Percentiles rank a stretch among this genome's conserved stretches.
These are phyloP conservation scores for Dovyalis caffra DNA, from an alignment of 345 rosid species.

Conservation along the genomic window DNA sequence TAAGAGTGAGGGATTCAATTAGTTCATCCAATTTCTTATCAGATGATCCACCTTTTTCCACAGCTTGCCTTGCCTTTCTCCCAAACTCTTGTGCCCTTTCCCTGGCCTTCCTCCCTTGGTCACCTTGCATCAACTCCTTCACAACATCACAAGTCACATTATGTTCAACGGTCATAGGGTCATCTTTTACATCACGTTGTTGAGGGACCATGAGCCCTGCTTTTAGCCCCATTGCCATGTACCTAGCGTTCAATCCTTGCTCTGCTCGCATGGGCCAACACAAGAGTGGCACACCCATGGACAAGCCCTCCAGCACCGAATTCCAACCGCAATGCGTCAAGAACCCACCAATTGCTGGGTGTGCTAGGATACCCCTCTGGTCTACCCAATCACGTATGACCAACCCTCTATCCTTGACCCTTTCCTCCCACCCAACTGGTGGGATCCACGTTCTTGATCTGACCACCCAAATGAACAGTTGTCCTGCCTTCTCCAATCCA, in stretches of 20 bases:
- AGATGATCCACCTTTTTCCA: slow-evolving; percentile 26
- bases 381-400: slow-evolving; percentile 14
- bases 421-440: slow-evolving; percentile 14
- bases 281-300: slow-evolving; percentile 28
- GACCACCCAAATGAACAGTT: too few relatives aligned
- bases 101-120: too few relatives aligned
- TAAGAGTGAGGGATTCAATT: slow-evolving; percentile 8
- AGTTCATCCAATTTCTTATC: slow-evolving; percentile 18
- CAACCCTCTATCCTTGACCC: slow-evolving; percentile 3
- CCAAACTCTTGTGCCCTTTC: too few relatives aligned
- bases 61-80: slow-evolving; percentile 19
- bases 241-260: slow-evolving; percentile 32
- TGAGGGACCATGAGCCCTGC: slow-evolving; percentile 5
- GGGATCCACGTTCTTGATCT: too few relatives aligned
- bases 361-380: slow-evolving; percentile 10
- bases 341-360: slow-evolving; percentile 11
- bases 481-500: too few relatives aligned
- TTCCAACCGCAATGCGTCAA: slow-evolving; percentile 28
- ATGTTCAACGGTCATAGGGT: slow-evolving; percentile 3
- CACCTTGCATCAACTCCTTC: too few relatives aligned
- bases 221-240: not conserved
- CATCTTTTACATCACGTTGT: not conserved
- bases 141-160: slow-evolving; percentile 14
- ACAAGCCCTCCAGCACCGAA: slow-evolving; percentile 27
- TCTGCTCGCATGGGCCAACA: slow-evolving; percentile 29